Base-by-base conservation (phyloP, 768 basidiomycete genomes). In the Termitomyces sp. region DNA sequence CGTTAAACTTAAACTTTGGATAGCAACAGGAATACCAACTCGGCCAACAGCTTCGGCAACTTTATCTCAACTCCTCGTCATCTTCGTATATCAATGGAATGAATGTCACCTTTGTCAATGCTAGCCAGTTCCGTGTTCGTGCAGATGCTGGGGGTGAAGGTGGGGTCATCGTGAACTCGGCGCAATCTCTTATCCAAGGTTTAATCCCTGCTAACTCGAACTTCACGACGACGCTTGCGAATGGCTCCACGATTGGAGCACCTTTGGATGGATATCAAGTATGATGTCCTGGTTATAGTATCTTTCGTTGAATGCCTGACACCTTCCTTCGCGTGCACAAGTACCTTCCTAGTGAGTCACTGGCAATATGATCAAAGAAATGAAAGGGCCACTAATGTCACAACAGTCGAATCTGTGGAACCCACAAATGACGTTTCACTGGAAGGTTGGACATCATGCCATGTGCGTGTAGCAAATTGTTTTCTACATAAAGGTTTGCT, bases 121-220 rank as follows among this genome's bases (percentile, higher is more conserved):
- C 70, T 56, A 62, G 63, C 15, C 77, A 79, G 60, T 62, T 80
- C 16, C 63, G 67, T 12, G 77, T 85, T 53, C 81, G 79, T 18
- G 88, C 89, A 1, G 88, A 91, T 69, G 82, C 80, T 30, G 86
- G 86, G 6, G 87, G 83, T 18, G 89, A 91, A 71, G 81, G 79
- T 18, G 81, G 77, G 37, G 85, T 87, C n/a, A 84, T 86, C 45
- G 77, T 78, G 60, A 83, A 89, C 64, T 85, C 86, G 5, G 85
- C 88, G 11, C 72, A 81, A 27, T 86, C 89, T 0, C 70, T 91
- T 53, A 70, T 86, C 11, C 90, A 91, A 68, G 89, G 89, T 13
- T 67, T 91, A 46, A 87, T 80, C 73, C 89, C 88, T 2, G 70
- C 74, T 2, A 81, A 77, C 5, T 30, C 62, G 15, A 63, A 68